Evolutionary conservation across 1,284 basidiomycete genomes (phyloP).

Genomic region (Ceratorhiza oryzae-sativae): DNA sequence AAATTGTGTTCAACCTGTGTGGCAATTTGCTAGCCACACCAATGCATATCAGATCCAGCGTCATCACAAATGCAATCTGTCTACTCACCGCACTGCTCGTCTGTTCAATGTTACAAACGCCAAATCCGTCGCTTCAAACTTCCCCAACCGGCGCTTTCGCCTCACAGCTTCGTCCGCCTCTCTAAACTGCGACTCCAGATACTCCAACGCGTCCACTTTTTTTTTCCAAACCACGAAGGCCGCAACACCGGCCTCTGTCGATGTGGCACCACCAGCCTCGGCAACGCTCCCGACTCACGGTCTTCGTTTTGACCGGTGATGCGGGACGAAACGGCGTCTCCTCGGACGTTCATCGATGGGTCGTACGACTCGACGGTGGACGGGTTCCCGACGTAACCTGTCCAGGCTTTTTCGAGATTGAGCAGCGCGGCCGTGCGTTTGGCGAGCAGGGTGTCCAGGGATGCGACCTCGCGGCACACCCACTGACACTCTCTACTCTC

Average conservation of each 20-base stretch:
- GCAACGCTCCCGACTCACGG: conserved; percentile 45
- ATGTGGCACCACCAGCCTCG: conserved; percentile 72
- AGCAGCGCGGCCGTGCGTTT: conserved; percentile 79
- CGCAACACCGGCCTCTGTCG: conserved; percentile 73
- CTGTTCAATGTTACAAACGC: conserved; percentile 97
- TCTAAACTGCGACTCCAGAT: conserved; percentile 77
- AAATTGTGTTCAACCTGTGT: conserved; percentile 81
- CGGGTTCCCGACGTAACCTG: conserved; percentile 90
- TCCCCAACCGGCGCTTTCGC: conserved; percentile 66
- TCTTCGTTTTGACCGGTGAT: conserved; percentile 59
- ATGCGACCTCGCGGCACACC: conserved; percentile 83
- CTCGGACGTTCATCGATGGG: conserved; percentile 62
- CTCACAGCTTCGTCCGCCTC: conserved; percentile 82
- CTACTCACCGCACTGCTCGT: conserved; percentile 86
- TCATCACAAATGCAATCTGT: background rate
- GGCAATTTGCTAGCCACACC: conserved; percentile 76
- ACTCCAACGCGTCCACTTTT: conserved; percentile 86
- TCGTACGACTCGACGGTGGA: conserved; percentile 77
- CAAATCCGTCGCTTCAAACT: conserved; percentile 79
- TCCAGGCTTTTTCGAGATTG: conserved; percentile 84
- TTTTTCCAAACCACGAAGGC: conserved; percentile 65
- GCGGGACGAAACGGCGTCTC: conserved; percentile 53
- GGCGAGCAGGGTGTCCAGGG: conserved; percentile 76
- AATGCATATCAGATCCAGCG: background rate
- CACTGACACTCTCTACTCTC: conserved; percentile 85